Evolutionary conservation across 805 yeast species (phyloP), one percentile per base, ranked within the genome.

Genomic region (Metschnikowia arizonensis): DNA sequence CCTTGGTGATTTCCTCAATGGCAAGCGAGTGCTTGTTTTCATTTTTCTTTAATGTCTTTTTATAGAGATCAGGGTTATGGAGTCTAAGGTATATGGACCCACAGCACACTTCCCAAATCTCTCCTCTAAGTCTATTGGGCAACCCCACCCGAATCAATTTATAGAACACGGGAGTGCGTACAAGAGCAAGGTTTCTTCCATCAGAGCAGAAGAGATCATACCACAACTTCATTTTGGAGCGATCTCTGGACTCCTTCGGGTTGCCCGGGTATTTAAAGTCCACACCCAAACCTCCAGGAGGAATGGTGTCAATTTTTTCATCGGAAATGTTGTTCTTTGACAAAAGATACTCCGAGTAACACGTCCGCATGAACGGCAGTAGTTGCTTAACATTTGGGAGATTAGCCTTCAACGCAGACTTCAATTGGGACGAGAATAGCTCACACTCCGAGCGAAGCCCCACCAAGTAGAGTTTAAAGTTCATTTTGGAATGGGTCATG

Each of bases 1-100:
- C 99, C 62, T 95, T 93, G 61, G 90, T 97, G 50, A 93, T 93
- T 59, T 93, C 99, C 52, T 93, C 99, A 32, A 90, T 83, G 1
- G 99, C 98, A 40, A 85, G 69, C 0, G 97, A 85, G 1, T 69
- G 69, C 47, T 82, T 78, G 3, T 81, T 85, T 26, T 68, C 74
- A 59, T 86, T 82, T 14, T 79, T 82, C 2, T 69, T 72, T 41
- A 89, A 69, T 6, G 90, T 53, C 26, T 66, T 63, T 34, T 70
- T 61, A 63, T 90, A 93, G 37, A 78, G 80, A 0, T 75, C 78
- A 10, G 73, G 74, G 55, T 84, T 72, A 42, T 79, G 78, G 57
- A 81, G 77, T 41, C 98, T 72, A 43, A 78, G 58, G 58, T 80
- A 88, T 73, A 89, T 81, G 0, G 96, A 83, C 3, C 99, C 99